A percentile compares a stretch with the other conserved stretches of the same genome.
These are phyloP conservation scores for Eucalyptus viminalis DNA, from an alignment of 345 rosid genomes.

Conservation along the genomic window DNA sequence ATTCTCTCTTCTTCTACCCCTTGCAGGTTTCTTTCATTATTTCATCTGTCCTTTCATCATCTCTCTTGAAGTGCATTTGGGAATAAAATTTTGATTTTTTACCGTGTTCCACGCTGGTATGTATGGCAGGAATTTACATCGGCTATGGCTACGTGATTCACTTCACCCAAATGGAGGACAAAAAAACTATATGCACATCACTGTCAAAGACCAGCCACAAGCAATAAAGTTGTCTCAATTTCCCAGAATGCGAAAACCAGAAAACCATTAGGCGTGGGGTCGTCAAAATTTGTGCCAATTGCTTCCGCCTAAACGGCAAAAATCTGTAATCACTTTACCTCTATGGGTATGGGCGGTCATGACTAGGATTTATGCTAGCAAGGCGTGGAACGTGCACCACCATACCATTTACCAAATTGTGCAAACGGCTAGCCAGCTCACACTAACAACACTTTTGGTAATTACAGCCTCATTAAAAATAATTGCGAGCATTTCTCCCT, in stretches of 20 bases:
- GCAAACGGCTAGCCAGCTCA: neutral
- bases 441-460: neutral
- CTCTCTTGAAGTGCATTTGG: too few species aligned
- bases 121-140: neutral
- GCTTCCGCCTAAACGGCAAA: neutral
- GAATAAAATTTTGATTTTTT: neutral
- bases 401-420: slow-evolving; percentile 12
- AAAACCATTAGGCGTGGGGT: neutral
- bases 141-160: neutral
- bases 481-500: neutral
- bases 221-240: neutral
- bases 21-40: too few species aligned
- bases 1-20: too few species aligned
- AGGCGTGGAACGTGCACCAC: neutral
- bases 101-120: neutral
- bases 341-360: neutral
- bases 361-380: neutral
- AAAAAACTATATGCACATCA: neutral
- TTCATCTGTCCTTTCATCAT: too few species aligned
- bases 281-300: neutral
- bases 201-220: neutral
- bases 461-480: too few species aligned
- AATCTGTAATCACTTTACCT: neutral
- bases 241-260: neutral
- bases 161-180: neutral